These are phyloP conservation scores for Venturia effusa DNA, from an alignment of 2,329 filamentous ascomycete species.

Conservation along the genomic window DNA sequence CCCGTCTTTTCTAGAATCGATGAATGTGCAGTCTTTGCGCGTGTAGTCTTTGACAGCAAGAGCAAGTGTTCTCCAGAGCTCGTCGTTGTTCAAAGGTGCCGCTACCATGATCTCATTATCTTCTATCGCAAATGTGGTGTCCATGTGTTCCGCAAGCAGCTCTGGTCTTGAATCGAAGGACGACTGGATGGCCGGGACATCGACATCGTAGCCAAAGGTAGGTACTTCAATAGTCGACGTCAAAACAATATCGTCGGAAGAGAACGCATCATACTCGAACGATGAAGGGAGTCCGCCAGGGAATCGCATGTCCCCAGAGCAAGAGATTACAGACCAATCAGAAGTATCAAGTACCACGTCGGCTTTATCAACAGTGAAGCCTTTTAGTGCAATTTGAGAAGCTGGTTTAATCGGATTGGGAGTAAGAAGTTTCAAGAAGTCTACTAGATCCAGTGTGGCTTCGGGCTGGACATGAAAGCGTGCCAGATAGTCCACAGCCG, in stretches of 20 bases:
- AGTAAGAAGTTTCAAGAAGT: constrained; percentile 1
- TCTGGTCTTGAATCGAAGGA: background rate
- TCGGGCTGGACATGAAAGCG: background rate
- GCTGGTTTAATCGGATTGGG: background rate
- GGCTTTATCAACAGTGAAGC: background rate
- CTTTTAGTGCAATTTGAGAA: background rate
- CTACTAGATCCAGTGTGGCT: background rate
- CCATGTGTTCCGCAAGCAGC: background rate
- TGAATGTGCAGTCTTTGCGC: background rate
- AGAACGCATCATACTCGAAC: background rate
- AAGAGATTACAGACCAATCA: background rate
- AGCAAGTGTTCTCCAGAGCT: background rate
- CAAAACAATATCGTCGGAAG: background rate
- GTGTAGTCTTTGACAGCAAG: background rate
- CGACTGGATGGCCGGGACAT: background rate
- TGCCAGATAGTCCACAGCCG: background rate
- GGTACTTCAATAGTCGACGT: background rate
- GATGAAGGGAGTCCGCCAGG: background rate
- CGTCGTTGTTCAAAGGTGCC: background rate
- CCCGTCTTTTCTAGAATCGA: background rate
- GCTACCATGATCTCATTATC: constrained; percentile 1
- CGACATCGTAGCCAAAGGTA: background rate
- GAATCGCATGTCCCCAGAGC: background rate
- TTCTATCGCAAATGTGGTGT: background rate
- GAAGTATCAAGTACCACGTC: background rate